These are phyloP conservation scores for Flaveria bidentis DNA, from an alignment of 129 eudicot genomes.

Conservation along the genomic window DNA sequence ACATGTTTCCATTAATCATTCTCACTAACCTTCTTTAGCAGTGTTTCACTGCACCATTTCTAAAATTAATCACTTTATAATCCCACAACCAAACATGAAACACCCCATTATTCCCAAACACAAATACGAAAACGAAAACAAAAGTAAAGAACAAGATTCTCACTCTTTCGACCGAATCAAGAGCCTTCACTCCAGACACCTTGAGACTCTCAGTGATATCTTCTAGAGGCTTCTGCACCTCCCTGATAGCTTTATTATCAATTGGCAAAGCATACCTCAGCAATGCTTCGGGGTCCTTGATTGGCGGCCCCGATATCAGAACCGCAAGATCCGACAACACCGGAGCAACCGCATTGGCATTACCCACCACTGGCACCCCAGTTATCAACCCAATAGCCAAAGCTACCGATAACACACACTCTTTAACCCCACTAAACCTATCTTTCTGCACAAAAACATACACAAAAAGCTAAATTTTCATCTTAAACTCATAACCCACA, in stretches of 20 bases:
- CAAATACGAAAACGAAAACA: neutral
- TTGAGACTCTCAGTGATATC: conserved; percentile 94
- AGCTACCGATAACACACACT: conserved; percentile 78
- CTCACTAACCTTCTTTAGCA: no score
- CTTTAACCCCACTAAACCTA: conserved; percentile 56
- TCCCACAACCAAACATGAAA: no score
- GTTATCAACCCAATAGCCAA: conserved; percentile 73
- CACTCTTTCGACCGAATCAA: conserved; percentile 91
- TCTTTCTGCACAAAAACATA: conserved; percentile 54
- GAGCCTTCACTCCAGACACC: conserved; percentile 80
- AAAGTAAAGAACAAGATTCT: conserved; percentile 17
- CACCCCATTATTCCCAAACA: neutral
- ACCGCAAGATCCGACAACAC: conserved; percentile 80
- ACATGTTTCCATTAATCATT: neutral
- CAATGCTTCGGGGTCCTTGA: conserved; percentile 91
- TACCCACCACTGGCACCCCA: conserved; percentile 57
- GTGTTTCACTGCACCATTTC: neutral
- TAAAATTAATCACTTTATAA: no score
- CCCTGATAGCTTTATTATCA: conserved; percentile 90
- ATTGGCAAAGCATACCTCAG: conserved; percentile 91
- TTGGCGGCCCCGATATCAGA: conserved; percentile 95
- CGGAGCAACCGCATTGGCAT: conserved; percentile 58
- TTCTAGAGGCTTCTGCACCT: conserved; percentile 97
- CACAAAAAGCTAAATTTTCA: neutral
- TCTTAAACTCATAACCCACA: neutral